Conservation (phyloP, 2,329 filamentous ascomycete genomes). For the Xylaria sp. region DNA sequence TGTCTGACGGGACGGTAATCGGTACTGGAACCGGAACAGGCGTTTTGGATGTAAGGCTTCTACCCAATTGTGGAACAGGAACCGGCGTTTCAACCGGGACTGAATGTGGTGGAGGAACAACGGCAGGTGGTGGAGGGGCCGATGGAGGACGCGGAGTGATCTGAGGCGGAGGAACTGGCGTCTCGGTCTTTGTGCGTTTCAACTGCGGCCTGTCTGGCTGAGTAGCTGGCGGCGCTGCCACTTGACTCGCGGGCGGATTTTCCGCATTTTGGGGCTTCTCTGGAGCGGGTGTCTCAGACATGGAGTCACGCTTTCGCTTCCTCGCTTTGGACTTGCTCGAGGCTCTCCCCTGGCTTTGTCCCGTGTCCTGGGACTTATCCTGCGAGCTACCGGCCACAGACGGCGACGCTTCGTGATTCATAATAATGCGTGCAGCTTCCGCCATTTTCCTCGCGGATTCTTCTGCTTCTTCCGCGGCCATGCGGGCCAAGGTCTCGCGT, state of each 20-base stretch:
- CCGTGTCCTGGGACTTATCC: slow-evolving; percentile 47
- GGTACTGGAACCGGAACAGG: slow-evolving; percentile 49
- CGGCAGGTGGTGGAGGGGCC: slow-evolving; percentile 43
- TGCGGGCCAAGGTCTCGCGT: slow-evolving; percentile 69
- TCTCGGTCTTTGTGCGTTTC: slow-evolving; percentile 67
- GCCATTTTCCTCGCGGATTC: slow-evolving; percentile 65
- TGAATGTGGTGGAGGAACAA: slow-evolving; percentile 24
- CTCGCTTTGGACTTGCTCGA: slow-evolving; percentile 46
- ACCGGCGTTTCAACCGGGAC: slow-evolving; percentile 47
- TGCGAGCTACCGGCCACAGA: slow-evolving; percentile 44
- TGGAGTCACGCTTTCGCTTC: slow-evolving; percentile 60
- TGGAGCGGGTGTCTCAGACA: slow-evolving; percentile 46
- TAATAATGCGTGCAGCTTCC: slow-evolving; percentile 59
- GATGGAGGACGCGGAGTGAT: slow-evolving; percentile 49
- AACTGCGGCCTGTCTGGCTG: slow-evolving; percentile 51
- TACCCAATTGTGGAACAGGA: slow-evolving; percentile 47
- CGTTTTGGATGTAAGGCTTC: slow-evolving; percentile 48
- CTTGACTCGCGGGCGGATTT: slow-evolving; percentile 34
- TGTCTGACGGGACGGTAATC: slow-evolving; percentile 42
- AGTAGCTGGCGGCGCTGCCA: slow-evolving; percentile 26
- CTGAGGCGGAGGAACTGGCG: slow-evolving; percentile 61
- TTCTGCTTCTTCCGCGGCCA: slow-evolving; percentile 70
- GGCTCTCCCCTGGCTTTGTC: slow-evolving; percentile 44
- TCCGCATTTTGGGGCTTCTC: slow-evolving; percentile 46
- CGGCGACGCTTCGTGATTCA: slow-evolving; percentile 50